Percentiles rank a stretch among this genome's conserved stretches.
Conservation (phyloP, 2,329 filamentous ascomycete genomes). For the Fusarium verticillioides region DNA sequence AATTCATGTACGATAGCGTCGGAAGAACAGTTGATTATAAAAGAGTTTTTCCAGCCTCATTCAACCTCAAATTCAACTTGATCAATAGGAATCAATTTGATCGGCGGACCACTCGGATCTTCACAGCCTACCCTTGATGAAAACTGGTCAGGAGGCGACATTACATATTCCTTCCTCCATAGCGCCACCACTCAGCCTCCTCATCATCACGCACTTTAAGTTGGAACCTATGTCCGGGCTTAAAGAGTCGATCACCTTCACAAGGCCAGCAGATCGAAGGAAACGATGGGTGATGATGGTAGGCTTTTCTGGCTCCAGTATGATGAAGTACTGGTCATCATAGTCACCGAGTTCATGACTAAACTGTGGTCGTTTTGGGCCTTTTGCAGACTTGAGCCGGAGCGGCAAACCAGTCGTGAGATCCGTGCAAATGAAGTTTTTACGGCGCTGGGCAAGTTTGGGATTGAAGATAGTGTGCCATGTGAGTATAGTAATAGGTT, state of each 20-base stretch:
- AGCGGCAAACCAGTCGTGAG: background rate
- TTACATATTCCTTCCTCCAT: background rate
- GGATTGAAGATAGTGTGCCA: background rate
- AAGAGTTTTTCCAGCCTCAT: rapidly evolving
- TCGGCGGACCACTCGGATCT: background rate
- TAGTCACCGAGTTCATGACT: background rate
- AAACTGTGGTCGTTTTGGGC: background rate
- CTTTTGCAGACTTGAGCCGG: background rate
- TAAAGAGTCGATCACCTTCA: background rate
- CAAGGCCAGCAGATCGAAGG: background rate
- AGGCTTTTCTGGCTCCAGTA: background rate
- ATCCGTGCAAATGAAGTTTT: background rate
- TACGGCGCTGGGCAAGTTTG: background rate
- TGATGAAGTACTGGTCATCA: background rate
- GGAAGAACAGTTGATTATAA: background rate
- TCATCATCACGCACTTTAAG: background rate
- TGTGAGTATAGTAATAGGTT: background rate
- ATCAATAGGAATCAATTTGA: background rate
- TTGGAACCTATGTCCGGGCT: background rate
- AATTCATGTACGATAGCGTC: background rate
- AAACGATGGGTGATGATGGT: background rate
- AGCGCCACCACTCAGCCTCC: background rate
- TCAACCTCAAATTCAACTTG: background rate
- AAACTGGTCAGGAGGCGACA: background rate
- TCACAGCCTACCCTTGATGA: rapidly evolving